These are phyloP conservation scores for Leishmania martiniquensis DNA, from an alignment of 208 protist species.

Conservation along the genomic window DNA sequence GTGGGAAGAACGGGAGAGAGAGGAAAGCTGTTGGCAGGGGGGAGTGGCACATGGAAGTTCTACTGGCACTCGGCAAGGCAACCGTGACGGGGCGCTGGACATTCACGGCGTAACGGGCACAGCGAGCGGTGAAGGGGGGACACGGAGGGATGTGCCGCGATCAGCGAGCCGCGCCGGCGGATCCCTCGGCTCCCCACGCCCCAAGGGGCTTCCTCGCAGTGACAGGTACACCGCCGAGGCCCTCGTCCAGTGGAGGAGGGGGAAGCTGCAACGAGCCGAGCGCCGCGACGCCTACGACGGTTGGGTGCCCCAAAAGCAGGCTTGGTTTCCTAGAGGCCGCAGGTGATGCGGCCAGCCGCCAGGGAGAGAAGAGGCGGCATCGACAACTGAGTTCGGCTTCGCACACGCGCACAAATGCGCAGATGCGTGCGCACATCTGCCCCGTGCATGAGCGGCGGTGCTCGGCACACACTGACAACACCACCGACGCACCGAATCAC, in stretches of 20 bases:
- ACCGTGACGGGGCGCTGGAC: background rate
- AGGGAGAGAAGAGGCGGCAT: background rate
- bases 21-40: background rate
- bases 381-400: background rate
- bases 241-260: background rate
- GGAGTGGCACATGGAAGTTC: background rate
- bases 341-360: background rate
- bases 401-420: background rate
- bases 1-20: background rate
- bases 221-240: background rate
- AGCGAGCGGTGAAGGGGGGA: background rate
- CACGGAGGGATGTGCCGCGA: background rate
- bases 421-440: background rate
- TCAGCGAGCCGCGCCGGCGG: background rate
- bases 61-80: background rate
- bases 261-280: background rate
- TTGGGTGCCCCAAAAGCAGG: background rate
- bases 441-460: background rate
- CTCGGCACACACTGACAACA: slow-evolving; percentile 1
- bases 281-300: background rate
- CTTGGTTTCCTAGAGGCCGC: background rate
- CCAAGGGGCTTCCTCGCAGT: background rate
- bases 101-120: background rate
- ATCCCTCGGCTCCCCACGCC: background rate
- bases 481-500: slow-evolving; percentile 17